These are phyloP conservation scores for Gamsiella multidivaricata DNA, from an alignment of 192 early-diverging fungal species.

Conservation along the genomic window DNA sequence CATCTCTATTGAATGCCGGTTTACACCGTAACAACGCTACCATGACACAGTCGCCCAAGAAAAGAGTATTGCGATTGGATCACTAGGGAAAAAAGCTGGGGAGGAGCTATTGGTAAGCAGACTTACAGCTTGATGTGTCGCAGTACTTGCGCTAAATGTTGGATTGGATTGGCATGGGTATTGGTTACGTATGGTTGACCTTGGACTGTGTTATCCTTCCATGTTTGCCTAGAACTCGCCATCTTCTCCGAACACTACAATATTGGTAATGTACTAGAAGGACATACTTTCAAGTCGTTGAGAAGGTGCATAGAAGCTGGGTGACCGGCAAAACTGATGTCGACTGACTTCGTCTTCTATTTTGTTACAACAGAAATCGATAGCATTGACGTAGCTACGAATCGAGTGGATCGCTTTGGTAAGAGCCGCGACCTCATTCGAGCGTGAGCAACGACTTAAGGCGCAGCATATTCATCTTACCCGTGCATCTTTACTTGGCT, in stretches of 20 bases:
- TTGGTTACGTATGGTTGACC: not conserved
- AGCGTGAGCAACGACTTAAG: too few species aligned
- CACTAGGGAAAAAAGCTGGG: conserved; percentile 71
- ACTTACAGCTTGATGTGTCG: not conserved
- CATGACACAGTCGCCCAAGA: conserved; percentile 25
- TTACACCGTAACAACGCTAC: too few species aligned
- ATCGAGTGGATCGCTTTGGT: conserved; percentile 81
- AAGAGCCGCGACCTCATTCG: conserved; percentile 14
- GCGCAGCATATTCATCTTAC: not conserved
- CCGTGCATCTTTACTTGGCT: not conserved
- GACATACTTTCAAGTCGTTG: too few species aligned
- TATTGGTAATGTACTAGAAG: conserved; percentile 52
- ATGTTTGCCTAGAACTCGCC: conserved; percentile 64
- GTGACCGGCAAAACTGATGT: not conserved
- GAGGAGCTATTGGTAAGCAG: conserved; percentile 78
- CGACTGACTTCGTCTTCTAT: not conserved
- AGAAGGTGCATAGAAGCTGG: too few species aligned
- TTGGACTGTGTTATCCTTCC: not conserved
- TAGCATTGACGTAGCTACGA: conserved; percentile 78
- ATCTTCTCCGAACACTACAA: conserved; percentile 77
- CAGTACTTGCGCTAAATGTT: conserved; percentile 11
- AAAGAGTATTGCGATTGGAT: conserved; percentile 79
- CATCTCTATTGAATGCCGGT: too few species aligned
- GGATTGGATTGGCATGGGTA: too few species aligned
- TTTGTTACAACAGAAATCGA: conserved; percentile 68